A percentile compares a stretch with the other conserved stretches of the same genome.
These are phyloP conservation scores for Podochytrium sp. DNA, from an alignment of 192 early-diverging fungal genomes.

Conservation along the genomic window DNA sequence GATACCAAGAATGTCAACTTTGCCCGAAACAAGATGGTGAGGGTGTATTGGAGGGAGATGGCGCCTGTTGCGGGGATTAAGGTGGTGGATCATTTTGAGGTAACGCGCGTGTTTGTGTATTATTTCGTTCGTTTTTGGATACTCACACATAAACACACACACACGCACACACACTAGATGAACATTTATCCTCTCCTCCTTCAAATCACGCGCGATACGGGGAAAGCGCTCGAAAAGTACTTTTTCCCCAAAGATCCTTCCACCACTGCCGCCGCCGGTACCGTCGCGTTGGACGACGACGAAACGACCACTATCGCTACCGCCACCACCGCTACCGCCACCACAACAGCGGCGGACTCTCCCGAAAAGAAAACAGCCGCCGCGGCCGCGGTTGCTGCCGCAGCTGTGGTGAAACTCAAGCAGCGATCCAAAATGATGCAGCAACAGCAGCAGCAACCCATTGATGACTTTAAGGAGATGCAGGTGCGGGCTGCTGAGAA, in stretches of 20 bases:
- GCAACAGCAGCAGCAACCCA: neutral
- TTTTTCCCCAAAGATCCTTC: conserved; percentile 68
- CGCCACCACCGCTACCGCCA: conserved; percentile 1
- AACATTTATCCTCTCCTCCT: conserved; percentile 81
- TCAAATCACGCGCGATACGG: conserved; percentile 86
- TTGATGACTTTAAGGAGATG: conserved; percentile 79
- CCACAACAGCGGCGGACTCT: neutral
- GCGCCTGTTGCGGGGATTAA: conserved; percentile 91
- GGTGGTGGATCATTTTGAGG: conserved; percentile 88
- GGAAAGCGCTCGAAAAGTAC: conserved; percentile 77
- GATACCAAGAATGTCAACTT: conserved; percentile 66
- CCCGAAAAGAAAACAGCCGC: neutral
- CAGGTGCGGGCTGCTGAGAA: conserved; percentile 83
- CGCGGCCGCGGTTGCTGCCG: neutral
- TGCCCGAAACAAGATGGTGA: conserved; percentile 83
- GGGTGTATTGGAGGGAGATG: conserved; percentile 76
- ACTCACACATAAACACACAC: neutral
- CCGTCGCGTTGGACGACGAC: neutral
- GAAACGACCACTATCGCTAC: neutral
- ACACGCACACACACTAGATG: conserved; percentile 38
- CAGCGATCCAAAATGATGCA: neutral
- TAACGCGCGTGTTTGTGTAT: neutral
- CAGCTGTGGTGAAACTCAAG: neutral
- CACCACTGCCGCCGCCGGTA: too few species aligned
- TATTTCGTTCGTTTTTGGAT: neutral